Evolutionary conservation across 306 rosid genomes (phyloP), one percentile per base, ranked within the genome.

Genomic region (Parietaria judaica): DNA sequence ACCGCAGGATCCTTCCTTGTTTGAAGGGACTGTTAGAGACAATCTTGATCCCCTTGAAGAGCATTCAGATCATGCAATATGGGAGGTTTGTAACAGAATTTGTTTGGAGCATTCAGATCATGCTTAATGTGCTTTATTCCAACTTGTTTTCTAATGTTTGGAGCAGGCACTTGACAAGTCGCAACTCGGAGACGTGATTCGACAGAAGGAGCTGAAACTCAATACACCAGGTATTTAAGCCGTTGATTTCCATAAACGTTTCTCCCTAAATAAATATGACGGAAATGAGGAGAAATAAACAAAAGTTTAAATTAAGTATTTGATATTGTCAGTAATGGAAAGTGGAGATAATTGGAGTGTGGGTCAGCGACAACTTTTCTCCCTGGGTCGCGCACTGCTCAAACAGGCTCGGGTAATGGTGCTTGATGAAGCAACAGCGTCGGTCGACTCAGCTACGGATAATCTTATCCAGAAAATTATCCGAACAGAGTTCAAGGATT

Each of bases 271-370:
- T 1, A 11, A 2, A 49, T 23, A 23, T 23, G 1, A 23, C 31
- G 53, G 53, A 9, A 49, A 49, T 9, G 6, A 41, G 45, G 9
- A 49, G 4, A 49, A n/a, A 10, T 13, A 13, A 46, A 46, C 13
- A 46, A 7, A 46, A 46, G 11, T 46, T 13, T 7, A 46, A 46
- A 13, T 46, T 46, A 46, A 1, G 3, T 46, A 46, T 16, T 51
- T 54, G 56, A 41, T 74, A 72, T 58, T 51, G 71, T 64, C 90
- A 94, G 99, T 94, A 70, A 77, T 88, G n/a, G 99, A 94, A 77
- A 92, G 86, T 92, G 99, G 99, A 70, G 99, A 92, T 70, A 92
- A 92, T 58, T 92, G 99, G 99, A 92, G 99, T 65, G 96, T 88
- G 58, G 99, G 99, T 46, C 99, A 92, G 78, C 81, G 99, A 54